Conservation (phyloP, 306 rosid species). For the cucumber (Cucumis sativus) region DNA sequence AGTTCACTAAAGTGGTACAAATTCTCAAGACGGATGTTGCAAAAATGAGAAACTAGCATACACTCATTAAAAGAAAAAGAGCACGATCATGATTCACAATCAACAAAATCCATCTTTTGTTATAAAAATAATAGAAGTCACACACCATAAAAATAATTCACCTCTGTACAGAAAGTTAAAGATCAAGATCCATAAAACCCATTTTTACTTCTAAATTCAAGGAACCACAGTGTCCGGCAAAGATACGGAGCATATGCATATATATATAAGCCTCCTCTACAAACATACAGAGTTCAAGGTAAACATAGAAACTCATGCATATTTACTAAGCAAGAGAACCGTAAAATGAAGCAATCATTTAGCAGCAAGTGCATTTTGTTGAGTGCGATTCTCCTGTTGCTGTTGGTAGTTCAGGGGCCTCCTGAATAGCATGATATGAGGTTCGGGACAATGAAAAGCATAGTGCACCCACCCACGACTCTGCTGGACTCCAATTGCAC, state of each 20-base stretch:
- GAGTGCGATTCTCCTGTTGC: constrained; percentile 73
- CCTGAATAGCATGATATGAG: constrained; percentile 95
- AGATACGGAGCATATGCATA: neutral
- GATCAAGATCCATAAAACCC: neutral
- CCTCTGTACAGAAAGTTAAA: neutral
- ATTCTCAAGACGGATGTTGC: neutral
- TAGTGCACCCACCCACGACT: constrained; percentile 98
- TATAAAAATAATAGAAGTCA: neutral
- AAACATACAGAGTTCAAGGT: neutral
- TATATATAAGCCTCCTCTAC: constrained; percentile 1
- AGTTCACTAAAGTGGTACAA: neutral
- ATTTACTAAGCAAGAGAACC: neutral
- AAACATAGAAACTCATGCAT: neutral
- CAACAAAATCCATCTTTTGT: neutral
- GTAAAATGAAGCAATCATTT: constrained; percentile 23
- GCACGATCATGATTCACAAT: neutral
- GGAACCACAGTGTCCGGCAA: neutral
- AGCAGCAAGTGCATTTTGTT: constrained; percentile 45
- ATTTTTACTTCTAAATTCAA: neutral
- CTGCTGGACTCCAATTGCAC: constrained; percentile 95
- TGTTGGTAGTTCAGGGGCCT: constrained; percentile 87
- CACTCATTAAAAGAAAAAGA: neutral
- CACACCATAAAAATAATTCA: neutral
- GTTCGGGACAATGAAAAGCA: constrained; percentile 92
- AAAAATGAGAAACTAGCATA: neutral